Percentiles rank a stretch among this genome's conserved stretches.
phyloP scores from a whole-genome alignment of 495 filamentous ascomycete genomes.

The Evansstolkia leycettana region DNA sequence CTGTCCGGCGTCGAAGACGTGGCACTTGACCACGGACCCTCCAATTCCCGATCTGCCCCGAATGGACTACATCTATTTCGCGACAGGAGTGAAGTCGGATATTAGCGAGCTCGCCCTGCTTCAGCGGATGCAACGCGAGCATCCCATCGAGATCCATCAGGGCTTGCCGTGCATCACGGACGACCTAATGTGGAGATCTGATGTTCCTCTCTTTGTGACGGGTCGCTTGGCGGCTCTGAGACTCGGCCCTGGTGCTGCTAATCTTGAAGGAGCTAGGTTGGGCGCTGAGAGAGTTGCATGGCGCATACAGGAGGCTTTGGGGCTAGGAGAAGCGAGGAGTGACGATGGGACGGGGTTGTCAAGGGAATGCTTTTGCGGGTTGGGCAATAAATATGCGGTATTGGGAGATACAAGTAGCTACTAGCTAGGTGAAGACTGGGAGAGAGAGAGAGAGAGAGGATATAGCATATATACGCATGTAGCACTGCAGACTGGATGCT shows the following conservation, averaged over 20 bases:
- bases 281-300: constrained; percentile 52
- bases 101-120: constrained; percentile 38
- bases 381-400: constrained; percentile 16
- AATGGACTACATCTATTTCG: constrained; percentile 55
- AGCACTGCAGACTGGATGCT: no score
- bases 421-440: neutral
- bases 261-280: constrained; percentile 50
- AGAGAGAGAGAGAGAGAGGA: no score
- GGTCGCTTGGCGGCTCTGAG: constrained; percentile 45
- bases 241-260: constrained; percentile 47
- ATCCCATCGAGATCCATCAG: constrained; percentile 38
- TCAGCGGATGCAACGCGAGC: constrained; percentile 33
- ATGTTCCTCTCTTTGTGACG: constrained; percentile 49
- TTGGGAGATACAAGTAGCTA: constrained; percentile 1
- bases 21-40: constrained; percentile 37
- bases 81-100: constrained; percentile 43
- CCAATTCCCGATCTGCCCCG: constrained; percentile 34
- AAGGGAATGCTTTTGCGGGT: constrained; percentile 17
- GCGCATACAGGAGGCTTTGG: constrained; percentile 40
- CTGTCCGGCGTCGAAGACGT: constrained; percentile 25
- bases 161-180: constrained; percentile 51
- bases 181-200: constrained; percentile 48
- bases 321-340: constrained; percentile 10
- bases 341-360: constrained; percentile 7
- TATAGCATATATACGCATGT: no score